phyloP scores from a whole-genome alignment of 805 yeast genomes.

The Suhomyces sp. region DNA sequence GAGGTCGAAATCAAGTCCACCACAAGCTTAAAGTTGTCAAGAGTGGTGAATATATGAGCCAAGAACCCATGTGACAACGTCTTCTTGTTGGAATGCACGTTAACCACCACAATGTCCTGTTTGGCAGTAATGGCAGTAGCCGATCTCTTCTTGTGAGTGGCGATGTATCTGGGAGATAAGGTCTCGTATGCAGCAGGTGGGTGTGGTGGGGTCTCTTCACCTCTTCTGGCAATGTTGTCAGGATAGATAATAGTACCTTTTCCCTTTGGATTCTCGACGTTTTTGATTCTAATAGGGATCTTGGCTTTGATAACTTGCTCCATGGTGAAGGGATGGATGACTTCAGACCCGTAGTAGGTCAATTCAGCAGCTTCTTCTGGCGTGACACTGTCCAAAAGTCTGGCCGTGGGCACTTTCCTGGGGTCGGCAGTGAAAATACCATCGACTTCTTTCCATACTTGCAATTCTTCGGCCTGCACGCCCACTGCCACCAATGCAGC shows the following conservation, averaged over 20 bases:
- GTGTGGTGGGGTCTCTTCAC: constrained; percentile 91
- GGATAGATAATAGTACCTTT: constrained; percentile 93
- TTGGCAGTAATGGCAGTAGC: constrained; percentile 97
- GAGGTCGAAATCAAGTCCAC: constrained; percentile 96
- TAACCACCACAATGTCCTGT: constrained; percentile 85
- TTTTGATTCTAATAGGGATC: constrained; percentile 94
- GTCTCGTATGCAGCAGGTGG: constrained; percentile 77
- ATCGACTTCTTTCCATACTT: constrained; percentile 98
- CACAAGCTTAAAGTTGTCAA: constrained; percentile 80
- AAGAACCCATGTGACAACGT: constrained; percentile 92
- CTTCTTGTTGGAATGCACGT: constrained; percentile 91
- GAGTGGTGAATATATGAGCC: constrained; percentile 82
- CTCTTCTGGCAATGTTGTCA: constrained; percentile 78
- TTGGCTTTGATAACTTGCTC: constrained; percentile 96
- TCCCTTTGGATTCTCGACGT: constrained; percentile 92
- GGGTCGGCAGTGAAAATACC: constrained; percentile 99
- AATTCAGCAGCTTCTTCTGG: constrained; percentile 99
- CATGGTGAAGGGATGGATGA: constrained; percentile 98
- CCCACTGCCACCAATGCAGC: constrained; percentile 97
- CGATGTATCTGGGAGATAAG: constrained; percentile 33
- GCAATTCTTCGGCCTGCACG: constrained; percentile 84
- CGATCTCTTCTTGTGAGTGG: constrained; percentile 51
- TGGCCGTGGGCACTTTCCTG: constrained; percentile 86
- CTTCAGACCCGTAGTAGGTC: constrained; percentile 97
- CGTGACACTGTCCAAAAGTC: constrained; percentile 81